Base-by-base conservation (phyloP, 192 early-diverging fungal species). In the Linnemannia hyalina region DNA sequence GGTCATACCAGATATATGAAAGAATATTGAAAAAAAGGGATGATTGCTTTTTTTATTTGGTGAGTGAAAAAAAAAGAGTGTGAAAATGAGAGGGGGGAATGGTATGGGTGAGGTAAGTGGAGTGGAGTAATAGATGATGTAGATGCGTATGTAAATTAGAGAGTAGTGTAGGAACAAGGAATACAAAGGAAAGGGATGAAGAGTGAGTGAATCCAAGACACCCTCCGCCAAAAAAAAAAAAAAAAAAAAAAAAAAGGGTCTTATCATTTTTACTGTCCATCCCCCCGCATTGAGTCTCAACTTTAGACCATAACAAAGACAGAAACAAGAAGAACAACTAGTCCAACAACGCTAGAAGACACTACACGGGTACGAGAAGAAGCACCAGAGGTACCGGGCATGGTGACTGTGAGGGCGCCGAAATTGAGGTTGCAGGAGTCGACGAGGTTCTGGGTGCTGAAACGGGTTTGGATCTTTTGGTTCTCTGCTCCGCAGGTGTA, bases 351-450 rank as follows among this genome's bases (percentile, higher is more conserved):
- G 0, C 11, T 35, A 6, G 60, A 65, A 10, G 60, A 65, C 3
- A 29, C 9, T 0, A 32, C 3, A 65, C 26, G 7, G 13, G 10
- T 4, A 32, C 29, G n/a, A 42, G 36, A 42, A 5, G 36, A 3
- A 40, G 32, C 0, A 42, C 40, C 22, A 2, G 70, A 42, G 15
- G 38, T 18, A 15, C 40, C 40, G 7, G 70, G 70, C 70, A 71
- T 71, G 40, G 70, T 26, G 70, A 71, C 70, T 3, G 70, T 71
- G 38, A n/a, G 36, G 20, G 70, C 70, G 5, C 70, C 70, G 42
- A 71, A 71, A n/a, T 42, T 71, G 70, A 71, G 70, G 70, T 71
- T 71, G 22, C 70, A 71, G 7, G 70, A 71, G 41, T 71, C 70
- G 20, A 71, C 70, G 9, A 71, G 41, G 38, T 42, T 71, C n/a